Percentiles rank a stretch among this genome's conserved stretches.
phyloP scores from a whole-genome alignment of 352 stramenopile genomes.

The Albugo candida region DNA sequence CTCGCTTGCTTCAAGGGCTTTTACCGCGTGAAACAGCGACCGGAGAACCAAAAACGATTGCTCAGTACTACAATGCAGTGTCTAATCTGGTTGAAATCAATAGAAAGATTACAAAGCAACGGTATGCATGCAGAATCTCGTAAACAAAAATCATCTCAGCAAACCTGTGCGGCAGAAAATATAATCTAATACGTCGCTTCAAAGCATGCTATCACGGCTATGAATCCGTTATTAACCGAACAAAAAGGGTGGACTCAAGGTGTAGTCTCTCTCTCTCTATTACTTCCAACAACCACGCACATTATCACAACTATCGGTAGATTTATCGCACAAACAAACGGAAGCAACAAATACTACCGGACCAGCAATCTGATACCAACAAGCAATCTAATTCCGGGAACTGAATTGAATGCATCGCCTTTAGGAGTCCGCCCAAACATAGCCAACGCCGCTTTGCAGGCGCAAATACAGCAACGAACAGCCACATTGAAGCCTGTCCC shows the following conservation, averaged over 20 bases:
- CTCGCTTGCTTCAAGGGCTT: slow-evolving; percentile 46
- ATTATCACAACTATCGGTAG: too few species aligned
- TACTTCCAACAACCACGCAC: too few species aligned
- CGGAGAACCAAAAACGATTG: slow-evolving; percentile 30
- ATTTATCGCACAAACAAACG: too few species aligned
- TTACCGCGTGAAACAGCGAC: slow-evolving; percentile 25
- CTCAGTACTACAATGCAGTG: slow-evolving; percentile 57
- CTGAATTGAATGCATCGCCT: too few species aligned
- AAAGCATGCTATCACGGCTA: slow-evolving; percentile 43
- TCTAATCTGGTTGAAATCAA: slow-evolving; percentile 33
- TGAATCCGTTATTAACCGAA: slow-evolving; percentile 50
- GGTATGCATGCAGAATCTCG: slow-evolving; percentile 12
- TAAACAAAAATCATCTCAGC: background rate
- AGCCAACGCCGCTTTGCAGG: too few species aligned
- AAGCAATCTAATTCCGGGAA: too few species aligned
- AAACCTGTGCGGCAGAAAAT: slow-evolving; percentile 13
- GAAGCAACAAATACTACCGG: too few species aligned
- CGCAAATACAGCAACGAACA: too few species aligned
- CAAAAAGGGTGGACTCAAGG: slow-evolving; percentile 27
- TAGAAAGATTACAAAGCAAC: slow-evolving; percentile 23
- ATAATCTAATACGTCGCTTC: slow-evolving; percentile 47
- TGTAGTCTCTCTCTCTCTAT: background rate
- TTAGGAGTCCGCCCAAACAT: too few species aligned
- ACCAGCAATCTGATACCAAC: too few species aligned
- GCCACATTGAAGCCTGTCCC: too few species aligned